A percentile compares a stretch with the other conserved stretches of the same genome.
phyloP scores from a whole-genome alignment of 2,329 filamentous ascomycete genomes.

The Aspergillus ochraceoroseus region DNA sequence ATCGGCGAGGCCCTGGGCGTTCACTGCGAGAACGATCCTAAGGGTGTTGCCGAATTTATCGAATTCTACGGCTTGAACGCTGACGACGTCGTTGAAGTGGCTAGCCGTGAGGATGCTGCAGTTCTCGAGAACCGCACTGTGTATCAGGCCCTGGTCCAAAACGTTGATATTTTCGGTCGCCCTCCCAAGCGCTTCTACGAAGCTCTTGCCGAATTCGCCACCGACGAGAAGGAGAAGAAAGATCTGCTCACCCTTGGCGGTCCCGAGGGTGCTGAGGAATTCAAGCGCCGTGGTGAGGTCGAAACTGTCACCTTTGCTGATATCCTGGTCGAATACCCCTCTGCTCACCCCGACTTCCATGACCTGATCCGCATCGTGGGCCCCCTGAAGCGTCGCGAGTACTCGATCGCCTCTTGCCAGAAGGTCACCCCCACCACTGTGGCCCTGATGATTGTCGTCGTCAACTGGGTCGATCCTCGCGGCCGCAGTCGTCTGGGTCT shows the following conservation, averaged over 20 bases:
- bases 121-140: constrained; percentile 83
- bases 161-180: constrained; percentile 93
- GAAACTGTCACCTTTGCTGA: constrained; percentile 91
- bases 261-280: constrained; percentile 75
- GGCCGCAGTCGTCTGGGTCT: constrained; percentile 89
- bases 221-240: constrained; percentile 74
- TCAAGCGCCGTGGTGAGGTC: constrained; percentile 86
- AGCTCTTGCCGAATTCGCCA: constrained; percentile 76
- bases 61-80: constrained; percentile 78
- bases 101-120: constrained; percentile 69
- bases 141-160: constrained; percentile 85
- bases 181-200: constrained; percentile 99
- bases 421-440: constrained; percentile 88
- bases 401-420: constrained; percentile 97
- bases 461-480: constrained; percentile 85
- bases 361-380: constrained; percentile 82
- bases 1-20: constrained; percentile 97
- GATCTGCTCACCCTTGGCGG: constrained; percentile 71
- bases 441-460: constrained; percentile 92
- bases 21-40: constrained; percentile 85
- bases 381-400: constrained; percentile 93
- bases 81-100: constrained; percentile 83
- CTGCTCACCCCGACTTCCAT: constrained; percentile 80
- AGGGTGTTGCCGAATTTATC: constrained; percentile 79
- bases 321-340: constrained; percentile 80